These are phyloP conservation scores for Lachancea meyersii DNA, from an alignment of 805 yeast species.

Conservation along the genomic window DNA sequence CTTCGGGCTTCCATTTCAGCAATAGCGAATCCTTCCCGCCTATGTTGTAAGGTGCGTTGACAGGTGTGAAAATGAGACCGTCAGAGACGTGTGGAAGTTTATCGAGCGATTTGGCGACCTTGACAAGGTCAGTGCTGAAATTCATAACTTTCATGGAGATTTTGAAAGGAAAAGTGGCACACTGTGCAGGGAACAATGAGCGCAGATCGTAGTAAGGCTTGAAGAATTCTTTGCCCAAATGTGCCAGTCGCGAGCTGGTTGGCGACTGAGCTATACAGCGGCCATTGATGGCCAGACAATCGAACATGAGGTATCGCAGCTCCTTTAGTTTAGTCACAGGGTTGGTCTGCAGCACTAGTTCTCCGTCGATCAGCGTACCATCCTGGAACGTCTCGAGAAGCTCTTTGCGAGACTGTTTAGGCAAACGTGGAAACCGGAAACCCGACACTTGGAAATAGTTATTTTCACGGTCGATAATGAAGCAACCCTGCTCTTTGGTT, in stretches of 20 bases:
- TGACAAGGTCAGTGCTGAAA: conserved; percentile 67
- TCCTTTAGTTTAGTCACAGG: conserved; percentile 53
- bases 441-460: conserved; percentile 77
- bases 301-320: conserved; percentile 80
- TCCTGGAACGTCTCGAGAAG: conserved; percentile 54
- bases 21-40: conserved; percentile 80
- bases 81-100: conserved; percentile 82
- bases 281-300: conserved; percentile 81
- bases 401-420: conserved; percentile 30
- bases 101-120: conserved; percentile 65
- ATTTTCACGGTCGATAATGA: conserved; percentile 81
- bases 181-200: conserved; percentile 61
- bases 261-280: conserved; percentile 61
- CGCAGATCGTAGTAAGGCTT: conserved; percentile 76
- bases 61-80: conserved; percentile 89
- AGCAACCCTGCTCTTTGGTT: conserved; percentile 79
- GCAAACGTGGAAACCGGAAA: conserved; percentile 69
- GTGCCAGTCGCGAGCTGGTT: conserved; percentile 78
- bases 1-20: conserved; percentile 95
- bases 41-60: conserved; percentile 75
- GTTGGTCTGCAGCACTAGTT: conserved; percentile 66
- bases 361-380: conserved; percentile 92
- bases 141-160: conserved; percentile 86
- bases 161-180: conserved; percentile 74
- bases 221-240: conserved; percentile 72